Percentiles rank a stretch among this genome's conserved stretches.
Evolutionary conservation across 139 green algal species (phyloP).

Genomic region (Chlorella sp.): DNA sequence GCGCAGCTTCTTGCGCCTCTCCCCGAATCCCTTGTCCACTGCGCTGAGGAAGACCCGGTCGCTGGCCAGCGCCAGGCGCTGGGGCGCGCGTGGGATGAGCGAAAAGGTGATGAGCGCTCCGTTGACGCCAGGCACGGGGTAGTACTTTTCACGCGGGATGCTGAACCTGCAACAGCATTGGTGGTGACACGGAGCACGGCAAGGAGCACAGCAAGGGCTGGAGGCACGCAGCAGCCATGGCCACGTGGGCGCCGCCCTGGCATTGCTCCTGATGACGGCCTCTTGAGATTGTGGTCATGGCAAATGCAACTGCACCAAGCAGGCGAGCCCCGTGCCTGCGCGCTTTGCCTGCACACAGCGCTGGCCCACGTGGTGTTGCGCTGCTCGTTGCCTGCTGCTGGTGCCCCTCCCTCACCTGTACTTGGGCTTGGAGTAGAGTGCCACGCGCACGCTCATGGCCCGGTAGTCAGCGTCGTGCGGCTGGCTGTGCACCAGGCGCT

Average conservation of each 20-base stretch:
- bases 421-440: constrained; percentile 63
- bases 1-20: constrained; percentile 63
- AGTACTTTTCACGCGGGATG: constrained; percentile 63
- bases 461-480: constrained; percentile 64
- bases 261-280: too few relatives aligned
- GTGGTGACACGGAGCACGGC: too few relatives aligned
- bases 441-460: constrained; percentile 70
- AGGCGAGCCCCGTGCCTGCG: too few relatives aligned
- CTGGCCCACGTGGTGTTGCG: too few relatives aligned
- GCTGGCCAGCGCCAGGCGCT: background rate
- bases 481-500: constrained; percentile 23
- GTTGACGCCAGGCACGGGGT: constrained; percentile 74
- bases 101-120: constrained; percentile 73
- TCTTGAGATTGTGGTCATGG: too few relatives aligned
- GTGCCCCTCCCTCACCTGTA: constrained; percentile 57
- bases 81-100: constrained; percentile 35
- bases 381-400: too few relatives aligned
- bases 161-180: constrained; percentile 51
- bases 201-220: too few relatives aligned
- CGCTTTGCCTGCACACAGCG: too few relatives aligned
- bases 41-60: constrained; percentile 43
- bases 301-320: too few relatives aligned
- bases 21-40: constrained; percentile 49
- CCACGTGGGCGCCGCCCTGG: too few relatives aligned
- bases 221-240: too few relatives aligned